Percentiles rank a stretch among this genome's conserved stretches.
Conservation (phyloP, 768 basidiomycete genomes). For the Suillus lakei region DNA sequence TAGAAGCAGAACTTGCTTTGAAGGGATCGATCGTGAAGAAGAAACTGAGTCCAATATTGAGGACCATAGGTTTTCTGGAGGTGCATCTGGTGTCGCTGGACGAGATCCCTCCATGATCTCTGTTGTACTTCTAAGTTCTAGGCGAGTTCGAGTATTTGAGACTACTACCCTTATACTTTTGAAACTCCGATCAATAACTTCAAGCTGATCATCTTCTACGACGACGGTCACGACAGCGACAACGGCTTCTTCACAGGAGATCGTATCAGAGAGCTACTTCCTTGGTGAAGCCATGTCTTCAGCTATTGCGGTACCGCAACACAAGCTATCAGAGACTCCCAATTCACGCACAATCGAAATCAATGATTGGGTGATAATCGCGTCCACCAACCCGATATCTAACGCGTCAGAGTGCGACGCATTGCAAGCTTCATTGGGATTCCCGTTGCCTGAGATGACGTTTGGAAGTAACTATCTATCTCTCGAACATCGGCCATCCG, state of each 20-base stretch:
- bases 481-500: slow-evolving; percentile 66
- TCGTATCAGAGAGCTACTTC: slow-evolving; percentile 14
- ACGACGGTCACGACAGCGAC: slow-evolving; percentile 12
- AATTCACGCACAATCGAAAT: slow-evolving; percentile 73
- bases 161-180: slow-evolving; percentile 12
- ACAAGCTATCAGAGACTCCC: slow-evolving; percentile 70
- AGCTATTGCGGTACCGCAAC: slow-evolving; percentile 56
- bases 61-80: slow-evolving; percentile 87
- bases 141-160: not conserved
- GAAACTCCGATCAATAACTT: slow-evolving; percentile 29
- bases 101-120: slow-evolving; percentile 49
- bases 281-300: slow-evolving; percentile 39
- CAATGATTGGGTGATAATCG: slow-evolving; percentile 69
- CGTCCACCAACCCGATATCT: slow-evolving; percentile 78
- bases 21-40: slow-evolving; percentile 76
- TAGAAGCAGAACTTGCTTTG: slow-evolving; percentile 86
- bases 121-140: not conserved
- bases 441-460: slow-evolving; percentile 96
- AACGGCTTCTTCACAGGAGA: not conserved
- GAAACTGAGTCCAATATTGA: slow-evolving; percentile 91
- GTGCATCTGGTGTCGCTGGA: slow-evolving; percentile 71
- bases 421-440: slow-evolving; percentile 63
- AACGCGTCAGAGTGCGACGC: slow-evolving; percentile 76
- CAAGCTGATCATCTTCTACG: slow-evolving; percentile 10
- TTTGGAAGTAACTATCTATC: slow-evolving; percentile 84